Conservation (phyloP, 2,329 filamentous ascomycete genomes). For the Aspergillus hortae region DNA sequence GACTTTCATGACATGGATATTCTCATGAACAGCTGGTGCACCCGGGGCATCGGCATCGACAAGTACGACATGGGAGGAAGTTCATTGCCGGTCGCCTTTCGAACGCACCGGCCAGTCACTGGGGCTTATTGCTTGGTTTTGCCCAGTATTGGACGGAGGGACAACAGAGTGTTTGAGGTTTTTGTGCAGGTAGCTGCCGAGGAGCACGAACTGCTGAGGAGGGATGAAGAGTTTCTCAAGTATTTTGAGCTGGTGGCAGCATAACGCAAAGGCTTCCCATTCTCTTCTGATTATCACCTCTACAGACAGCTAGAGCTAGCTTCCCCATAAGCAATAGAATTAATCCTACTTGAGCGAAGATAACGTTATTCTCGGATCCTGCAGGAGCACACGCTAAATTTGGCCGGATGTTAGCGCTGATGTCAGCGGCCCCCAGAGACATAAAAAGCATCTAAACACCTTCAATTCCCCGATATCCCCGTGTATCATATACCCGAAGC, state of each 20-base stretch:
- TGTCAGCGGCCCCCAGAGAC: too few species aligned
- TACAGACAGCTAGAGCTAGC: too few species aligned
- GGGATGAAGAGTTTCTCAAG: constrained; percentile 15
- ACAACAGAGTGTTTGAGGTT: constrained; percentile 14
- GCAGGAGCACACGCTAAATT: too few species aligned
- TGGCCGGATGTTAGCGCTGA: too few species aligned
- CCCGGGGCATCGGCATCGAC: constrained; percentile 13
- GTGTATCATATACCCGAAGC: too few species aligned
- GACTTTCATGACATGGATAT: constrained; percentile 21
- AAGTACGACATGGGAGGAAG: constrained; percentile 20
- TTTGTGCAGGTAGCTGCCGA: constrained; percentile 13
- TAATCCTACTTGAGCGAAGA: too few species aligned
- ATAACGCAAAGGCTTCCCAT: too few species aligned
- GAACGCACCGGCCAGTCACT: constrained; percentile 7
- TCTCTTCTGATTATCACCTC: too few species aligned
- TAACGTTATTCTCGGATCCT: too few species aligned
- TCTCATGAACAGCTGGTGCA: constrained; percentile 22
- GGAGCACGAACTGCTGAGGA: constrained; percentile 13
- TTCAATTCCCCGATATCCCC: too few species aligned
- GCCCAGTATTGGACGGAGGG: constrained; percentile 13
- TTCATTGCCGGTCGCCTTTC: constrained; percentile 13
- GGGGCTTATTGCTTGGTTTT: constrained; percentile 15
- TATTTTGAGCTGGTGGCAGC: constrained; percentile 12
- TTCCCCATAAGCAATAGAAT: too few species aligned
- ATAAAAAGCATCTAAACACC: too few species aligned